Evolutionary conservation across 805 yeast genomes (phyloP), one percentile per base, ranked within the genome.

Genomic region (Metschnikowia koreensis): DNA sequence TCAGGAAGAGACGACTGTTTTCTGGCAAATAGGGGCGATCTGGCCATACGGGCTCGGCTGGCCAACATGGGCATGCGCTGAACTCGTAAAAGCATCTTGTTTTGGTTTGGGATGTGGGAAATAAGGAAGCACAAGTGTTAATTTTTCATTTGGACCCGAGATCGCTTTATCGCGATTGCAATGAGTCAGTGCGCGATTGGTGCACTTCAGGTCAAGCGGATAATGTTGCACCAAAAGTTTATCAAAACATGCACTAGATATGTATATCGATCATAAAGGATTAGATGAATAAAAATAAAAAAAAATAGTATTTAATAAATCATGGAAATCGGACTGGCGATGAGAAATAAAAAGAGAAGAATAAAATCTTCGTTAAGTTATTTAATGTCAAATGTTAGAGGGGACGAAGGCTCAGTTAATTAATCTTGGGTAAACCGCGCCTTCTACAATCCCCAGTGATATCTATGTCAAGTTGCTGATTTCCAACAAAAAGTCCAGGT

Each of bases 401-500:
- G 22, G 22, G 22, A 4, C 22, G 22, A 22, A 22, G 22, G 22
- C 22, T 22, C 22, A 22, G 22, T 22, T 22, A 22, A 22, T 22
- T 22, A 22, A 22, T 22, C 22, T 22, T 22, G 22, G 22, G 22
- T 22, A 22, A 22, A 22, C 22, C 22, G 22, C 22, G 22, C 22
- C 22, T 22, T 22, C 22, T 22, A 22, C 22, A 22, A 4, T 22
- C 22, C 22, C 22, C 22, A 22, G 12, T 16, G 22, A 6, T 7
- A 11, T 46, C 38, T 29, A 48, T n/a, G 51, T 48, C 47, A 74
- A 60, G 54, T 66, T 71, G 59, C 74, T 71, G 22, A 75, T 68
- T 58, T 81, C 84, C 55, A 81, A 82, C 51, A 84, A 79, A 58
- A 83, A 84, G 62, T 84, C 87, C 64, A 82, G 83, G 62, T 83